A percentile compares a stretch with the other conserved stretches of the same genome.
phyloP scores from a whole-genome alignment of 2,329 filamentous ascomycete genomes.

The Acephala macrosclerotiorum region DNA sequence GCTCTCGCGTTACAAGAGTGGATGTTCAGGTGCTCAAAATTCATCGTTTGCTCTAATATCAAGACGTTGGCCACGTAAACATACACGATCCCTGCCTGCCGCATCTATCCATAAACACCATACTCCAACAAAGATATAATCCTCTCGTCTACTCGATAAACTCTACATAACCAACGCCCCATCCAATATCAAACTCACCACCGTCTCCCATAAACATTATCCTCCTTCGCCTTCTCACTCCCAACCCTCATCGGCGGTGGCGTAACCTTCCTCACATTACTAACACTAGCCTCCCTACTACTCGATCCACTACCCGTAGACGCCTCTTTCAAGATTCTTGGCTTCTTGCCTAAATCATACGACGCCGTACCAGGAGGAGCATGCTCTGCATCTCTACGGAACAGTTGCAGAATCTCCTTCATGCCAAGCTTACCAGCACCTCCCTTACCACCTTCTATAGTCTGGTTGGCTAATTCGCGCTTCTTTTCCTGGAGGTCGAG shows the following conservation, averaged over 20 bases:
- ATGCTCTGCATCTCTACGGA: conserved; percentile 52
- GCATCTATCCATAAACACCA: background rate
- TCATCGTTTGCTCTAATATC: background rate
- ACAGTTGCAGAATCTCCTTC: conserved; percentile 92
- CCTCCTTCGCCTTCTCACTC: conserved; percentile 33
- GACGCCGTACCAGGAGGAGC: conserved; percentile 28
- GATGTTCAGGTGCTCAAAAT: background rate
- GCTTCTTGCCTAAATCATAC: conserved; percentile 39
- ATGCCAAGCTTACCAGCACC: conserved; percentile 83
- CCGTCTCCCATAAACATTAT: conserved; percentile 43
- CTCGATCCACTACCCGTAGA: conserved; percentile 22
- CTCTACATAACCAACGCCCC: background rate
- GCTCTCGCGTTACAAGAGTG: background rate
- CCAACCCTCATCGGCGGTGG: conserved; percentile 26
- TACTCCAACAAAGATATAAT: background rate
- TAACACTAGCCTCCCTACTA: conserved; percentile 28
- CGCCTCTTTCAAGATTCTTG: conserved; percentile 41
- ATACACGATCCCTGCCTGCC: background rate
- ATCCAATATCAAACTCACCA: conserved; percentile 32
- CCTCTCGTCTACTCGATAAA: background rate
- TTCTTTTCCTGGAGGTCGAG: conserved; percentile 95
- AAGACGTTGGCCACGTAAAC: background rate
- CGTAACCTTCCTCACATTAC: conserved; percentile 33
- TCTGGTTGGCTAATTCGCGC: conserved; percentile 86
- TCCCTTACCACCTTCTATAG: conserved; percentile 83